phyloP scores from a whole-genome alignment of 2,329 filamentous ascomycete species.

The Chaetomium olivaceum region DNA sequence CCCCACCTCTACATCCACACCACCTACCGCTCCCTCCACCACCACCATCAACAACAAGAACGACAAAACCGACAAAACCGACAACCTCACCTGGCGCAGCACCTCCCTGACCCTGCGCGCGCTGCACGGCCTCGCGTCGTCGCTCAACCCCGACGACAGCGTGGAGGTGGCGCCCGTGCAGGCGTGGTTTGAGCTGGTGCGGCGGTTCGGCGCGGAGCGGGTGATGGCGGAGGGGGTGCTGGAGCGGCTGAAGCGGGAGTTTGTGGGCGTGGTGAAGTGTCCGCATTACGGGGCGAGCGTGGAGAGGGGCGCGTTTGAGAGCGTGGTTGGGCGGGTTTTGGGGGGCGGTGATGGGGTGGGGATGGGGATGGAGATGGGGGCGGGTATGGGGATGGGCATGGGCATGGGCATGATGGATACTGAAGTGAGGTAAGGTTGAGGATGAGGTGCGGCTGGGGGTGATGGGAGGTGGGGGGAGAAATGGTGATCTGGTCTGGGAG shows the following conservation, averaged over 20 bases:
- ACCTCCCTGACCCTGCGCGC: slow-evolving; percentile 45
- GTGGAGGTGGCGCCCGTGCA: slow-evolving; percentile 53
- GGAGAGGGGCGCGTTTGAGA: slow-evolving; percentile 50
- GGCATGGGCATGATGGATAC: too few relatives aligned
- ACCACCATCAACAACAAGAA: slow-evolving; percentile 7
- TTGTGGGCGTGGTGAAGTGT: slow-evolving; percentile 49
- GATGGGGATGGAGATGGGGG: not conserved
- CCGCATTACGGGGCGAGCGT: slow-evolving; percentile 51
- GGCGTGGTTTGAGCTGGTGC: slow-evolving; percentile 56
- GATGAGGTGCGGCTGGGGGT: not conserved
- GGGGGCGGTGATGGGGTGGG: not conserved
- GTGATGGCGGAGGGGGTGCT: slow-evolving; percentile 42
- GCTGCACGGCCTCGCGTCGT: slow-evolving; percentile 48
- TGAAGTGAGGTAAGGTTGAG: not conserved
- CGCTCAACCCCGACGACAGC: slow-evolving; percentile 45
- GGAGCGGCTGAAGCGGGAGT: slow-evolving; percentile 43
- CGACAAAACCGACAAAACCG: too few relatives aligned
- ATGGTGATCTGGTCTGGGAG: not conserved
- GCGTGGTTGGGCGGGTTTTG: slow-evolving; percentile 45
- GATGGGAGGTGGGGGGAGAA: not conserved
- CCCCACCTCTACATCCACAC: slow-evolving; percentile 5
- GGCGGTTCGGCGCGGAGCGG: slow-evolving; percentile 42
- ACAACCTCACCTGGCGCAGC: slow-evolving; percentile 41
- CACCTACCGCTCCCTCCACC: not conserved
- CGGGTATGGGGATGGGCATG: not conserved